phyloP scores from a whole-genome alignment of 352 stramenopile species.

The Phytopythium boreale region DNA sequence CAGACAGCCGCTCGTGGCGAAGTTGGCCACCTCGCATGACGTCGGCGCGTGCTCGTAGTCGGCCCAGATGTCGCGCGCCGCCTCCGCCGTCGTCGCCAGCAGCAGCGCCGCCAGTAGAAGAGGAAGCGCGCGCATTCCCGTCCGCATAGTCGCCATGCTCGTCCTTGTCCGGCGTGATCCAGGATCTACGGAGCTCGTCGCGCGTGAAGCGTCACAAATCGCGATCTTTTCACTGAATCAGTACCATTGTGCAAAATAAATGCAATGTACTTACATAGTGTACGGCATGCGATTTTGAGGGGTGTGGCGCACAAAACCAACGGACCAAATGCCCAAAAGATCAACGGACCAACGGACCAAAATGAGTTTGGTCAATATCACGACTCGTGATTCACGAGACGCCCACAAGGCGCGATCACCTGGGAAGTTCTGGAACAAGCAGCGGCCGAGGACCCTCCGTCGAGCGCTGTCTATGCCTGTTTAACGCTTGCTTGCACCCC shows the following conservation, averaged over 20 bases:
- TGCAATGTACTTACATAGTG: background rate
- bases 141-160: background rate
- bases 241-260: background rate
- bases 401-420: too few species aligned
- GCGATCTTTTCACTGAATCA: background rate
- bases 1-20: conserved; percentile 39
- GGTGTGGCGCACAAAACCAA: too few species aligned
- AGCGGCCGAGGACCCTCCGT: too few species aligned
- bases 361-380: too few species aligned
- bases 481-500: background rate
- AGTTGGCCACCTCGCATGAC: conserved; percentile 33
- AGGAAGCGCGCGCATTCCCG: background rate
- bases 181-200: background rate
- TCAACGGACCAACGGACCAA: too few species aligned
- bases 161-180: background rate
- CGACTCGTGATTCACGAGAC: too few species aligned
- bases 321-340: background rate
- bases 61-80: conserved; percentile 18
- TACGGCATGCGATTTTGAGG: background rate
- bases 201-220: background rate
- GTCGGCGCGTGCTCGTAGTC: conserved; percentile 37
- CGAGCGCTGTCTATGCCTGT: background rate
- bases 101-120: background rate
- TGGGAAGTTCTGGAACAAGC: background rate
- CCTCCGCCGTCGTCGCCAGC: background rate